Percentiles rank a stretch among this genome's conserved stretches.
phyloP scores from a whole-genome alignment of 345 rosid species.

The Melaleuca quinquenervia region DNA sequence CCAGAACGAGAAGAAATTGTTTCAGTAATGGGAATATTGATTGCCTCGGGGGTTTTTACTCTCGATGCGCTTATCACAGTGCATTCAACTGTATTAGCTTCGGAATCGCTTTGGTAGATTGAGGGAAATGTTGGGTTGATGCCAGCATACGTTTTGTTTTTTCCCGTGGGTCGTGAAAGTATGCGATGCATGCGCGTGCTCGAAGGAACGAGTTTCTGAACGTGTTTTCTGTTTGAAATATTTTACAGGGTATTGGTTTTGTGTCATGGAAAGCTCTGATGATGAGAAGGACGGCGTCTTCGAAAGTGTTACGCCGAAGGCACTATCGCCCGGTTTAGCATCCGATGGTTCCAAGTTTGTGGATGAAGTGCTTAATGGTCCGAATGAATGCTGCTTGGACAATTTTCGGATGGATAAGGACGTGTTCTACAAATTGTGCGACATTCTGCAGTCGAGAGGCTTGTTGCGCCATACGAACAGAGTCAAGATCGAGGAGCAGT shows the following conservation, averaged over 20 bases:
- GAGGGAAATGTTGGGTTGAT: background rate
- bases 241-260: background rate
- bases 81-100: too few relatives aligned
- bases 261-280: slow-evolving; percentile 42
- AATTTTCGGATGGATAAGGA: slow-evolving; percentile 89
- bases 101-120: background rate
- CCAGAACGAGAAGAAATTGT: background rate
- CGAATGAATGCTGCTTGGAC: slow-evolving; percentile 50
- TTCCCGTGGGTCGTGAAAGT: background rate
- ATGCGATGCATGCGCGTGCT: background rate
- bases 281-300: slow-evolving; percentile 41
- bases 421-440: slow-evolving; percentile 74
- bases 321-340: slow-evolving; percentile 19
- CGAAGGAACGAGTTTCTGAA: background rate
- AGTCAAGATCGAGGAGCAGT: slow-evolving; percentile 83
- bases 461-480: slow-evolving; percentile 81
- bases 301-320: slow-evolving; percentile 27
- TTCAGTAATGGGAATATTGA: background rate
- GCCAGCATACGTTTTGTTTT: background rate
- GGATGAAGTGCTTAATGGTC: slow-evolving; percentile 65
- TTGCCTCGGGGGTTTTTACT: background rate
- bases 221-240: background rate
- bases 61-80: too few relatives aligned
- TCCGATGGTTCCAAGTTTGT: slow-evolving; percentile 56
- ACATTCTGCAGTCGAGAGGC: slow-evolving; percentile 61